Percentiles rank a stretch among this genome's conserved stretches.
phyloP scores from a whole-genome alignment of 225 moss, liverwort and hornwort genomes.

The Bryum argenteum region DNA sequence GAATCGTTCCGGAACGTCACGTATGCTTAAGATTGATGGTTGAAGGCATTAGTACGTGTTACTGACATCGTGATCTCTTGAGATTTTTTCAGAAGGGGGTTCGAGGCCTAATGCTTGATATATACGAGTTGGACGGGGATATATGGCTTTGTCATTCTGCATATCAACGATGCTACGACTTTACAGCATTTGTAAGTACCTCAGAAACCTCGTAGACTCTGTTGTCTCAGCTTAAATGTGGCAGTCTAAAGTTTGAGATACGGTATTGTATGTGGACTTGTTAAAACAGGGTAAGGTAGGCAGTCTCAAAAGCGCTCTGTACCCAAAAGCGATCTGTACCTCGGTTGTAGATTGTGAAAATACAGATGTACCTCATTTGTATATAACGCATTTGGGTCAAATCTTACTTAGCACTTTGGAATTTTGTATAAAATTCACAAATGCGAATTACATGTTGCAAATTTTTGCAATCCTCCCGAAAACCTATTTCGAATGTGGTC shows the following conservation, averaged over 20 bases:
- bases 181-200: constrained; percentile 84
- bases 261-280: background rate
- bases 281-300: no score
- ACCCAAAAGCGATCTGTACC: no score
- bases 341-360: no score
- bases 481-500: no score
- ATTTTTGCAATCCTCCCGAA: no score
- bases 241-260: background rate
- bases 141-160: constrained; percentile 93
- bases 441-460: no score
- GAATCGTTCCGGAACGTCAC: background rate
- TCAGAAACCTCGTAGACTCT: constrained; percentile 2
- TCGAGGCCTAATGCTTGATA: constrained; percentile 82
- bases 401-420: no score
- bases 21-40: background rate
- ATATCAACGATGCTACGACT: constrained; percentile 64
- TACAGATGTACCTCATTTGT: no score
- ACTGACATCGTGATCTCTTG: constrained; percentile 30
- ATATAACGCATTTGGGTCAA: no score
- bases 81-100: constrained; percentile 76
- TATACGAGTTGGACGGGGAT: constrained; percentile 76
- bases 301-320: no score
- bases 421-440: no score
- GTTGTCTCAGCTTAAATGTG: background rate
- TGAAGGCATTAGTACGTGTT: background rate